These are phyloP conservation scores for Plasmodium reichenowi DNA, from an alignment of 169 alveolate species.

Conservation along the genomic window DNA sequence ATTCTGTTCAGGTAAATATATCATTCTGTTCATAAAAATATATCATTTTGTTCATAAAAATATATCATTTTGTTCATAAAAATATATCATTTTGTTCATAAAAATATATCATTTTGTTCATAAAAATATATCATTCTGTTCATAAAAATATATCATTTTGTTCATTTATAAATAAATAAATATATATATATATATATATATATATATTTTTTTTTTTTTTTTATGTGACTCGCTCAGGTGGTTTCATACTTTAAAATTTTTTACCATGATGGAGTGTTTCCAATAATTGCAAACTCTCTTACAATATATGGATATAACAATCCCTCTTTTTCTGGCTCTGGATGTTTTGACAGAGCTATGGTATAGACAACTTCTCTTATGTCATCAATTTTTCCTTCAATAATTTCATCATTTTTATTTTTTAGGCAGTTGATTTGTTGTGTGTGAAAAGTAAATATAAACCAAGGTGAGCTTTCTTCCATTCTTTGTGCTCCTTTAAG, in stretches of 20 bases:
- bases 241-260: not conserved
- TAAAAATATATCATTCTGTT: too few relatives aligned
- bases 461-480: conserved; percentile 89
- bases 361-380: conserved; percentile 92
- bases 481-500: conserved; percentile 86
- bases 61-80: too few relatives aligned
- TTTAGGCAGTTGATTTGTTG: conserved; percentile 92
- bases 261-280: conserved; percentile 89
- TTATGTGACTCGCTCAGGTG: not conserved
- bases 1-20: too few relatives aligned
- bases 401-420: conserved; percentile 83
- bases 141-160: too few relatives aligned
- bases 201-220: too few relatives aligned
- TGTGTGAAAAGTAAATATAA: conserved; percentile 90
- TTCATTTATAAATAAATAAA: too few relatives aligned
- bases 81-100: too few relatives aligned
- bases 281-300: conserved; percentile 87
- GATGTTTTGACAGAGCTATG: conserved; percentile 90
- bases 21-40: too few relatives aligned
- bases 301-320: conserved; percentile 85
- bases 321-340: conserved; percentile 81
- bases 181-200: too few relatives aligned
- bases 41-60: too few relatives aligned
- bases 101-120: too few relatives aligned
- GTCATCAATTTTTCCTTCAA: conserved; percentile 91